Base-by-base conservation (phyloP, 345 rosid genomes). In the Schrenkiella parvula region DNA sequence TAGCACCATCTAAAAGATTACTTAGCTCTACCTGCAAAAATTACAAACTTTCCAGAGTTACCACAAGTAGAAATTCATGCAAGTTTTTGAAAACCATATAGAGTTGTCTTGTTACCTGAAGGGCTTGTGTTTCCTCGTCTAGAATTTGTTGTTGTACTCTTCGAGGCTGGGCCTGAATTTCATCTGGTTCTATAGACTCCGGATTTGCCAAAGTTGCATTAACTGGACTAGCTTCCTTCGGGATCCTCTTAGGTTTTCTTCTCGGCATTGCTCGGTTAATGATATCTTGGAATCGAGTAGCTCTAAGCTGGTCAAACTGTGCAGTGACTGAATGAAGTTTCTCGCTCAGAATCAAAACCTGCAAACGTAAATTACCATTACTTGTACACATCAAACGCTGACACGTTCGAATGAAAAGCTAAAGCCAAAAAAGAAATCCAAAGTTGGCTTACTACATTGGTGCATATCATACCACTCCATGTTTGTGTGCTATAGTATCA, bases 111-210 rank as follows among this genome's bases (percentile, higher is more conserved):
- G 56, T 84, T 79, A 89, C 98, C 87, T 95, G 97, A 80, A 95
- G 97, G 46, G 92, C 87, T 64, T 82, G 92, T 59, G 99, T 95
- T 81, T 95, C 98, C 68, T 91, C 84, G 71, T 89, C 99, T 82
- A 95, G 78, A 50, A 88, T 77, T 66, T 95, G 87, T 43, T 86
- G 89, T 56, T 88, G 83, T 64, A 80, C 67, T 51, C 82, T 64
- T 47, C 41, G 82, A 66, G 86, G 81, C 80, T 82, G 85, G n/a
- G 78, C 69, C 52, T 80, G 88, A 74, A 76, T 65, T 57, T 74
- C 93, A 56, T 82, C 81, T 10, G 83, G 71, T 51, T 83, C 87
- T 75, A 51, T 69, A 23, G 75, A 51, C 67, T 84, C 90, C n/a
- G 75, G 53, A 71, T 56, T 72, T 53, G 68, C 46, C 34, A 71